A percentile compares a stretch with the other conserved stretches of the same genome.
phyloP scores from a whole-genome alignment of 306 rosid genomes.

The Cicer yamashitae region DNA sequence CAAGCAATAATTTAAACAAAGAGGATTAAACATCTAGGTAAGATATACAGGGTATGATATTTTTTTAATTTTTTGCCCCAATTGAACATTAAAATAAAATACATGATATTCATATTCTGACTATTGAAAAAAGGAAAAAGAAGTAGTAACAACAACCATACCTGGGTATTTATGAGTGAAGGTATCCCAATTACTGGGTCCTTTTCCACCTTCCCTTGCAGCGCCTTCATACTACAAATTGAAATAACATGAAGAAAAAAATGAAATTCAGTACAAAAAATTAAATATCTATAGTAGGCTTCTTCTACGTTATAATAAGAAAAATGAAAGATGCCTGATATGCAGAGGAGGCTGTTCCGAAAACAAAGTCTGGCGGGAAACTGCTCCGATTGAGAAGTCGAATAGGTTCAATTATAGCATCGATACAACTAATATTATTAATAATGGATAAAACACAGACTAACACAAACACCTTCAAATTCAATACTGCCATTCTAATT shows the following conservation, averaged over 20 bases:
- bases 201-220: conserved; percentile 52
- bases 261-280: neutral
- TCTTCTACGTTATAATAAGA: neutral
- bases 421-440: neutral
- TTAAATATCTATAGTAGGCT: neutral
- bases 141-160: neutral
- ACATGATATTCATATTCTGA: too few relatives aligned
- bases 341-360: conserved; percentile 48
- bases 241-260: neutral
- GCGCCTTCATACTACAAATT: conserved; percentile 62
- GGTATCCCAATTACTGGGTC: conserved; percentile 50
- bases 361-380: conserved; percentile 47
- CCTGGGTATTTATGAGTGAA: conserved; percentile 49
- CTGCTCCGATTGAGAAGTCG: conserved; percentile 49
- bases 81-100: too few relatives aligned
- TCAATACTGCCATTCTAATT: conserved; percentile 1
- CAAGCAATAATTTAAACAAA: too few relatives aligned
- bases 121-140: neutral
- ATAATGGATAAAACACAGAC: neutral
- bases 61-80: too few relatives aligned
- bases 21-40: too few relatives aligned
- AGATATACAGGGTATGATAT: too few relatives aligned
- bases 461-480: neutral
- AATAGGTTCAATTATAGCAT: neutral
- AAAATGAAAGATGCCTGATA: conserved; percentile 36